Evolutionary conservation across 1,284 basidiomycete genomes (phyloP).

Genomic region (Sanguinoderma infundibulare): DNA sequence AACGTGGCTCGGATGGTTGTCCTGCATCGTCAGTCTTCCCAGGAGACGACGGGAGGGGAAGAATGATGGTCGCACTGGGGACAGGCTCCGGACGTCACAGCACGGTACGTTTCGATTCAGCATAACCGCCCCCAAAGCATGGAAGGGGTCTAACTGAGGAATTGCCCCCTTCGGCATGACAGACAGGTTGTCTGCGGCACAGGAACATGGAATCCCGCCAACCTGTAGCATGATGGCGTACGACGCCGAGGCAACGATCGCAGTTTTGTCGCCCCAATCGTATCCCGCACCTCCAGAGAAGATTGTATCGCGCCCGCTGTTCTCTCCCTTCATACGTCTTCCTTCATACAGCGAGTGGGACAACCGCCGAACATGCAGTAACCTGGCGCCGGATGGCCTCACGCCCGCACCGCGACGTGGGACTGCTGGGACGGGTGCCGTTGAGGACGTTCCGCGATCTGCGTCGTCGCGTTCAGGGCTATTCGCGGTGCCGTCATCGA

Average conservation of each 20-base stretch:
- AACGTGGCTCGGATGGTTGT: constrained; percentile 28
- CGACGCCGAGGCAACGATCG: constrained; percentile 5
- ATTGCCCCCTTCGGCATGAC: neutral
- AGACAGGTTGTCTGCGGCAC: neutral
- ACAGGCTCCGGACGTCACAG: constrained; percentile 3
- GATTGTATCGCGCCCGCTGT: constrained; percentile 14
- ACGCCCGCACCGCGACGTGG: constrained; percentile 26
- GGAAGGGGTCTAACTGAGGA: neutral
- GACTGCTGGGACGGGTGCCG: constrained; percentile 3
- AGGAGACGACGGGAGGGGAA: neutral
- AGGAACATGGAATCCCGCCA: neutral
- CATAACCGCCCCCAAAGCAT: neutral
- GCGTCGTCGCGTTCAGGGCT: constrained; percentile 12
- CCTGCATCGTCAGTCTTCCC: constrained; percentile 2
- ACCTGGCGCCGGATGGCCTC: constrained; percentile 4
- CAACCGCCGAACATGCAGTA: neutral
- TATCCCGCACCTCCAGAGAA: constrained; percentile 6
- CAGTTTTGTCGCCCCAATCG: neutral
- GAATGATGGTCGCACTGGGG: neutral
- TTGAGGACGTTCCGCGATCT: constrained; percentile 8
- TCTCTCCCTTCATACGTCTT: constrained; percentile 4
- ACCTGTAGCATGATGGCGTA: constrained; percentile 9
- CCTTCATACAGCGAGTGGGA: constrained; percentile 7
- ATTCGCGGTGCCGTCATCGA: constrained; percentile 26
- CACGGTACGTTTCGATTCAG: constrained; percentile 9